Evolutionary conservation across 2,329 filamentous ascomycete genomes (phyloP), one percentile per base, ranked within the genome.

Genomic region (Clonostachys sp.): DNA sequence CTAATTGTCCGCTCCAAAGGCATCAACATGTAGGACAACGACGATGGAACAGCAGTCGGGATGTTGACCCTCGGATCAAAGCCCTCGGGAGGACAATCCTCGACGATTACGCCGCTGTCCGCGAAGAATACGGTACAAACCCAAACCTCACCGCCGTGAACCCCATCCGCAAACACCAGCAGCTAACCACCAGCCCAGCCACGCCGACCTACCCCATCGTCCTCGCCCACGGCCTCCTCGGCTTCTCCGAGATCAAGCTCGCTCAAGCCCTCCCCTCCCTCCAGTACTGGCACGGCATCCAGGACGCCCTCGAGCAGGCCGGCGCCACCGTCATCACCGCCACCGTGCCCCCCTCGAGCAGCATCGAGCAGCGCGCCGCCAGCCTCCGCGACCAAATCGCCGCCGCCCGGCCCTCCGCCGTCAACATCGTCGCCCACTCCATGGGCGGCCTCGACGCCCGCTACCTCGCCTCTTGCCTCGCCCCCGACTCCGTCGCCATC

Each of bases 401-500:
- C 43, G 57, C 63, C 10, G 71, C 75, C 2, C 39, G 45, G 12
- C 46, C 52, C 16, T 69, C 66, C 50, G 80, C 84, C 45, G 89
- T 96, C 53, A 89, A 89, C 60, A 87, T 96, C 50, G 74, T 91
- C 17, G 81, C 81, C 39, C 87, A 91, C 66, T 80, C 74, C 54
- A 84, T 84, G 81, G 81, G 83, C 43, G 82, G 83, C 3, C 70
- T 86, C 5, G 83, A 86, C 59, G 77, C 81, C 10, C 72, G 83
- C 42, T 83, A 83, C 61, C 83, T 86, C 80, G 78, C 85, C 46
- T 79, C 80, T 18, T 70, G 71, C 45, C 67, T 84, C 12, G 66
- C 65, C 40, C 77, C 76, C 1, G 60, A 64, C 20, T 62, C 67
- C 39, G 65, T 80, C 17, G 59, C 65, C 16, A 74, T 81, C 44